phyloP scores from a whole-genome alignment of 495 filamentous ascomycete genomes.

The Parathielavia appendiculata region DNA sequence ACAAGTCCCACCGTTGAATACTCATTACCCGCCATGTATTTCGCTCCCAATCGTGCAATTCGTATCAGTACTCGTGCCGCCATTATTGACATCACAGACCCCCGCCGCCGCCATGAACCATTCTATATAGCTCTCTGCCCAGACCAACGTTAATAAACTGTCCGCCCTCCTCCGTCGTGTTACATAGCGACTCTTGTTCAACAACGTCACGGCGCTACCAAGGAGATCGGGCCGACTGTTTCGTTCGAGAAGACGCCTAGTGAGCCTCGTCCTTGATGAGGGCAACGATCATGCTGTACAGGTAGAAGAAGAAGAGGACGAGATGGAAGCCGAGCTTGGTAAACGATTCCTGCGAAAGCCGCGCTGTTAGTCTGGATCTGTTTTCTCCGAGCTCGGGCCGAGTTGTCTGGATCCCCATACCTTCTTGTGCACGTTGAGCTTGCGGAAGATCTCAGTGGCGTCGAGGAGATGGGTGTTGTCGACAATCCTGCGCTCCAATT shows the following conservation, averaged over 20 bases:
- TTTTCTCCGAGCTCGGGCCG: not conserved
- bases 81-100: constrained; percentile 1
- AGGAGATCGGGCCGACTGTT: not conserved
- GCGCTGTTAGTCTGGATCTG: not conserved
- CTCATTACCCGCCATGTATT: constrained; percentile 10
- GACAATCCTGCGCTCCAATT: constrained; percentile 61
- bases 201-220: not conserved
- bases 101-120: not conserved
- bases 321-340: constrained; percentile 99
- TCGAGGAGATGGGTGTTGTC: constrained; percentile 96
- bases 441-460: constrained; percentile 98
- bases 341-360: constrained; percentile 76
- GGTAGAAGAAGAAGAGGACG: constrained; percentile 99
- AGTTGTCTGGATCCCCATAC: constrained; percentile 40
- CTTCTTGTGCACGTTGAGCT: constrained; percentile 99
- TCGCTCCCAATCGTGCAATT: constrained; percentile 6
- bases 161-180: not conserved
- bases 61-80: constrained; percentile 6
- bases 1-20: not conserved
- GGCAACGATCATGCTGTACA: constrained; percentile 99
- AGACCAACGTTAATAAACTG: not conserved
- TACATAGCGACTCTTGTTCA: constrained; percentile 1
- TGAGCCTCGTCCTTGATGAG: constrained; percentile 92
- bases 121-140: constrained; percentile 7
- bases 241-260: constrained; percentile 39